These are phyloP conservation scores for Jaapia argillacea DNA, from an alignment of 768 basidiomycete species.

Conservation along the genomic window DNA sequence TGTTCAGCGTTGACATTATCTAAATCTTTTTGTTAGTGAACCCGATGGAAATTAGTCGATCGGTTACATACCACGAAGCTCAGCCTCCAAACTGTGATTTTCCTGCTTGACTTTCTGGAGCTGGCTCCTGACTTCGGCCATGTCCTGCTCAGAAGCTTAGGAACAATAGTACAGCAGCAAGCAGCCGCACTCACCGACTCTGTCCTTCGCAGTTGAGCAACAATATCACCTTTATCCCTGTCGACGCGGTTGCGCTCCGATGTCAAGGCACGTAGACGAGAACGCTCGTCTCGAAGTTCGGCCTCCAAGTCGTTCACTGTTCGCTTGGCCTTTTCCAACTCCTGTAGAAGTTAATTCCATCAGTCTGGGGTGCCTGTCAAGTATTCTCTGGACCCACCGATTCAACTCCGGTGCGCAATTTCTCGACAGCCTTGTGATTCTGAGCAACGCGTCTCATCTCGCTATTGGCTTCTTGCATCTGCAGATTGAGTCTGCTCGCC, in stretches of 20 bases:
- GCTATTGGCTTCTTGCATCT: slow-evolving; percentile 49
- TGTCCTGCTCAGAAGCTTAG: slow-evolving; percentile 40
- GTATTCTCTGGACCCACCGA: no score
- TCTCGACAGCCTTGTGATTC: slow-evolving; percentile 21
- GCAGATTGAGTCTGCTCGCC: slow-evolving; percentile 51
- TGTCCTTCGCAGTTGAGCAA: slow-evolving; percentile 56
- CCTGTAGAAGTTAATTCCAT: no score
- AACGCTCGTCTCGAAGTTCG: slow-evolving; percentile 62
- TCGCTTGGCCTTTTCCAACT: slow-evolving; percentile 56
- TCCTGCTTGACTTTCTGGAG: slow-evolving; percentile 62
- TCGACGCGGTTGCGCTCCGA: slow-evolving; percentile 54
- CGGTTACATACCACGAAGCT: slow-evolving; percentile 49
- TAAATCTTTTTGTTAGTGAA: slow-evolving; percentile 14
- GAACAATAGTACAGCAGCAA: not conserved
- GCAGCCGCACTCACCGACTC: slow-evolving; percentile 46
- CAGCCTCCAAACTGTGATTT: slow-evolving; percentile 62
- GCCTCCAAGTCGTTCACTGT: slow-evolving; percentile 61
- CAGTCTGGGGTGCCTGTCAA: no score
- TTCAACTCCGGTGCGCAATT: no score
- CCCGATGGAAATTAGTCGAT: not conserved
- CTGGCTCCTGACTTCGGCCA: slow-evolving; percentile 66
- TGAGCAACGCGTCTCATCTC: slow-evolving; percentile 46
- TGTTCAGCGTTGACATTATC: slow-evolving; percentile 64
- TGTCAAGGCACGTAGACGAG: slow-evolving; percentile 49
- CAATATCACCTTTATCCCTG: slow-evolving; percentile 55